Conservation (phyloP, 768 basidiomycete genomes). For the Exidia glandulosa region DNA sequence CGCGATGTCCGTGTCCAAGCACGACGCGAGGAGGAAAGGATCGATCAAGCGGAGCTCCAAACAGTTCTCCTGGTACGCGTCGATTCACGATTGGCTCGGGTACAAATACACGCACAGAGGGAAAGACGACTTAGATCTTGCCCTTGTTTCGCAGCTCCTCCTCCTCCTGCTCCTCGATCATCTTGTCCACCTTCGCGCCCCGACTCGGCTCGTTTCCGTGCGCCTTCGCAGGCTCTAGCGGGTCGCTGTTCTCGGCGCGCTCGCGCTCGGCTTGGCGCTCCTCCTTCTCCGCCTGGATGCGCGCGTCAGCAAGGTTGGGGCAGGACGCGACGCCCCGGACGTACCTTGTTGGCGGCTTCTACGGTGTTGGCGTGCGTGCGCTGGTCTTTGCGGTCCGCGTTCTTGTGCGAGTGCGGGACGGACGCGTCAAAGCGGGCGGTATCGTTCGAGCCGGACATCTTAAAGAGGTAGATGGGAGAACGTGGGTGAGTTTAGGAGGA, state of each 20-base stretch:
- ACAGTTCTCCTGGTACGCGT: no score
- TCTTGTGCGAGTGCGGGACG: not conserved
- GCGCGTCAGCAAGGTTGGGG: no score
- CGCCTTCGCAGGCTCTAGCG: conserved; percentile 35
- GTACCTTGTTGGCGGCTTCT: not conserved
- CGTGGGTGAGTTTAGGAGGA: no score
- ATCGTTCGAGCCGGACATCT: not conserved
- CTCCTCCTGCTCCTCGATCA: conserved; percentile 42
- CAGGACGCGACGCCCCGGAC: no score
- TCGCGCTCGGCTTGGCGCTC: conserved; percentile 2
- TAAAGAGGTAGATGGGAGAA: no score
- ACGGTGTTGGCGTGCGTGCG: not conserved
- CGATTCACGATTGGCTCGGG: no score
- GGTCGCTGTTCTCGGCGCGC: conserved; percentile 28
- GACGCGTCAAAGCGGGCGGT: not conserved
- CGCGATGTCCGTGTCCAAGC: no score
- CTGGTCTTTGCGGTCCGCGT: not conserved
- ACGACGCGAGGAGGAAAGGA: no score
- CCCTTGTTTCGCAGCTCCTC: conserved; percentile 36
- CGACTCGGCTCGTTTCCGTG: conserved; percentile 49
- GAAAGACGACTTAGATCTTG: conserved; percentile 7
- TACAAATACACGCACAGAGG: not conserved
- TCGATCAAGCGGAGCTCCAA: no score
- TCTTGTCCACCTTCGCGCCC: conserved; percentile 47
- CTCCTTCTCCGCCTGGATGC: conserved; percentile 16